These are phyloP conservation scores for Pythium coloratum DNA, from an alignment of 352 stramenopile genomes.

Conservation along the genomic window DNA sequence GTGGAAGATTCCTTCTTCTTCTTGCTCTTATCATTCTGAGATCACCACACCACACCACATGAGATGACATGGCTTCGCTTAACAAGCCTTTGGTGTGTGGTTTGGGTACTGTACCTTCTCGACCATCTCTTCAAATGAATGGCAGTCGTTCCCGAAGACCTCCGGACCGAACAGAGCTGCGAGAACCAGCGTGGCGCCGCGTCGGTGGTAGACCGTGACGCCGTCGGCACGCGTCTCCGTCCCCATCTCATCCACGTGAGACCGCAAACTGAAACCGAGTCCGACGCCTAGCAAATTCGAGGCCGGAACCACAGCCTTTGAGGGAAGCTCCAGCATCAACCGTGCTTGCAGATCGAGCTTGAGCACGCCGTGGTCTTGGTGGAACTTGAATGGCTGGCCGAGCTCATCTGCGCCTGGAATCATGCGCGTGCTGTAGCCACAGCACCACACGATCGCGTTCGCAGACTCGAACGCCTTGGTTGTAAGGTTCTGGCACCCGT, in stretches of 20 bases:
- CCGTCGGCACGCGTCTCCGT: conserved; percentile 73
- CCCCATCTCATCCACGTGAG: conserved; percentile 79
- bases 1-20: conserved; percentile 28
- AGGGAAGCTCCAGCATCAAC: conserved; percentile 32
- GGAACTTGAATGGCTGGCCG: conserved; percentile 43
- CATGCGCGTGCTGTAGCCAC: conserved; percentile 75
- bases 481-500: conserved; percentile 51
- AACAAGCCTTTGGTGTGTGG: neutral
- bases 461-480: conserved; percentile 69
- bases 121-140: conserved; percentile 83
- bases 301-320: conserved; percentile 8
- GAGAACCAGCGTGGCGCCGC: conserved; percentile 70
- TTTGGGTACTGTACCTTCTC: conserved; percentile 45
- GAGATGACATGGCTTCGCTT: neutral
- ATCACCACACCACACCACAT: neutral
- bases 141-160: conserved; percentile 56
- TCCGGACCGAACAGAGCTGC: conserved; percentile 59
- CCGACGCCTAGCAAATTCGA: conserved; percentile 63
- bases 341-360: conserved; percentile 61
- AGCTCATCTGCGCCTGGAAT: conserved; percentile 49
- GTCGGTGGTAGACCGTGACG: conserved; percentile 85
- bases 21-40: conserved; percentile 23
- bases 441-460: conserved; percentile 78
- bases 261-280: conserved; percentile 76
- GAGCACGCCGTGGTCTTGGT: conserved; percentile 61